phyloP scores from a whole-genome alignment of 78 protist genomes.

The Creolimax fragrantissima region DNA sequence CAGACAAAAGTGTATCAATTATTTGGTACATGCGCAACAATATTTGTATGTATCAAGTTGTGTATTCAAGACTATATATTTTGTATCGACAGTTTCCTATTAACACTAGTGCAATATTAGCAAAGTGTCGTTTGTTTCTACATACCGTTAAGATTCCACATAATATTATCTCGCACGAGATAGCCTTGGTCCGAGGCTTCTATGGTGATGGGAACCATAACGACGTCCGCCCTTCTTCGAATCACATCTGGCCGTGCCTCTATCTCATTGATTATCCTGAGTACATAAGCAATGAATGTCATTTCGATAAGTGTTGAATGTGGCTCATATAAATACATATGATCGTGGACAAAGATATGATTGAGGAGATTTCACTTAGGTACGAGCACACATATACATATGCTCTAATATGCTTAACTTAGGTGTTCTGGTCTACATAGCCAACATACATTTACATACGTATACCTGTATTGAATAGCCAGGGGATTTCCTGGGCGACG shows the following conservation, averaged over 20 bases:
- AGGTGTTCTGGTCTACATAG: too few species aligned
- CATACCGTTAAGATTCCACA: background rate
- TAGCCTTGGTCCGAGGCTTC: background rate
- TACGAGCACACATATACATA: too few species aligned
- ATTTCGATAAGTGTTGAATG: too few species aligned
- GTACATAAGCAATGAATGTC: too few species aligned
- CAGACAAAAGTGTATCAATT: background rate
- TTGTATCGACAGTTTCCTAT: background rate
- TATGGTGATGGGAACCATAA: background rate
- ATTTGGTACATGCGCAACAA: too few species aligned
- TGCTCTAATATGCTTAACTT: too few species aligned
- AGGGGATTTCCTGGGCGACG: background rate
- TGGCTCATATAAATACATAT: too few species aligned
- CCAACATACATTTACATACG: background rate
- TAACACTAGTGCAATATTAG: background rate
- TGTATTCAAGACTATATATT: background rate
- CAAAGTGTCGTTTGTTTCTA: too few species aligned
- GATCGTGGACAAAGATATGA: too few species aligned
- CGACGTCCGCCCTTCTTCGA: background rate
- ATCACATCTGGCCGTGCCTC: background rate
- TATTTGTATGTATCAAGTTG: background rate
- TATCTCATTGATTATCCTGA: too few species aligned
- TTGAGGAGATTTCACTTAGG: too few species aligned
- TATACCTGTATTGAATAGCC: background rate
- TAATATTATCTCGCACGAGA: background rate